phyloP scores from a whole-genome alignment of 2,329 filamentous ascomycete species.

The Nemania sp. region DNA sequence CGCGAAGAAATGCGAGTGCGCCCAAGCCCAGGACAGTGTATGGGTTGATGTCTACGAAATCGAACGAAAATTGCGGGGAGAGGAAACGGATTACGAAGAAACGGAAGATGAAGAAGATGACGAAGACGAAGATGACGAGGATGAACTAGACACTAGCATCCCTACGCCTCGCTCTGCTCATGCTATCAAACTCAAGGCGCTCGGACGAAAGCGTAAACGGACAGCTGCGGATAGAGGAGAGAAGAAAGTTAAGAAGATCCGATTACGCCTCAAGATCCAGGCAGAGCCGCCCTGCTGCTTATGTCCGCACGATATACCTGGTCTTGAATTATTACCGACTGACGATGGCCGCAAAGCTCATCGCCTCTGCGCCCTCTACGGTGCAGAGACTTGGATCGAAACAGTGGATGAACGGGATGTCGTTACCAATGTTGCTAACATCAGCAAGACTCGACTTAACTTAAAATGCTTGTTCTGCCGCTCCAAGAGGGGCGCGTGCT shows the following conservation, averaged over 20 bases:
- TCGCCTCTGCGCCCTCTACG: slow-evolving; percentile 84
- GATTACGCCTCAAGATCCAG: slow-evolving; percentile 71
- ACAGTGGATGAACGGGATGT: slow-evolving; percentile 70
- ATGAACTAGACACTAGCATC: slow-evolving; percentile 62
- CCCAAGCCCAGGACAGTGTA: slow-evolving; percentile 92
- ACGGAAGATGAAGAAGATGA: slow-evolving; percentile 74
- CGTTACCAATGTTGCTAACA: slow-evolving; percentile 76
- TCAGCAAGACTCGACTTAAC: slow-evolving; percentile 84
- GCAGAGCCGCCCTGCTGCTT: slow-evolving; percentile 82
- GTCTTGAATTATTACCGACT: slow-evolving; percentile 80
- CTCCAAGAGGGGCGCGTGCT: slow-evolving; percentile 91
- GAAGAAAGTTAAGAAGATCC: slow-evolving; percentile 74
- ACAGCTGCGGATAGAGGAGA: slow-evolving; percentile 45
- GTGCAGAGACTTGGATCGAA: slow-evolving; percentile 88
- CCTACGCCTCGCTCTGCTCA: slow-evolving; percentile 77
- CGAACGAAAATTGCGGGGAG: slow-evolving; percentile 88
- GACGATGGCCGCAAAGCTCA: slow-evolving; percentile 88
- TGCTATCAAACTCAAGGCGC: slow-evolving; percentile 64
- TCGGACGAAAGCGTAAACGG: slow-evolving; percentile 71
- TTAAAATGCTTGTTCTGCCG: slow-evolving; percentile 95
- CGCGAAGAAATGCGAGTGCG: slow-evolving; percentile 95
- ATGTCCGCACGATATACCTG: slow-evolving; percentile 87
- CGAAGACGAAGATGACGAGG: slow-evolving; percentile 62
- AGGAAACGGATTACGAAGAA: slow-evolving; percentile 82
- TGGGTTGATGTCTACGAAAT: slow-evolving; percentile 98